Base-by-base conservation (phyloP, 768 basidiomycete genomes). In the Lentinula edodes region DNA sequence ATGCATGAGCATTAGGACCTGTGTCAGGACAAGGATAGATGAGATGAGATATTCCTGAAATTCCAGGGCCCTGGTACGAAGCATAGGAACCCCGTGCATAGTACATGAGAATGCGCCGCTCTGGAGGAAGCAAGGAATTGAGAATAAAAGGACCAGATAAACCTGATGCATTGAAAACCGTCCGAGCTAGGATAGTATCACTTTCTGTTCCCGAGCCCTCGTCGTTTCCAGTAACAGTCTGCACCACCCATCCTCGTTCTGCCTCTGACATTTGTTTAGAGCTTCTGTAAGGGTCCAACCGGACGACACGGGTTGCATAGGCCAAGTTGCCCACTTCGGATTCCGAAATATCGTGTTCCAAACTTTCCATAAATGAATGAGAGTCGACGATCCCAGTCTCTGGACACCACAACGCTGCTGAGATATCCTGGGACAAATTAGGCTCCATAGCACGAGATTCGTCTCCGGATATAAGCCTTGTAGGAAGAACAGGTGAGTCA, bases 361-460 rank as follows among this genome's bases (percentile, higher is more conserved):
- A 75, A 63, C 84, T 86, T 67, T 86, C 80, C 86, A 98, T 92
- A 58, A 95, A 75, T 4, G 84, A 71, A 76, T 96, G 93, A 0
- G 92, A 91, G 72, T 95, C 90, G 0, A 98, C 73, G 63, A 98
- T 95, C 2, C 97, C 97, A 0, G 95, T 95, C 67, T 87, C 85
- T 8, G 91, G 89, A 60, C 88, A 91, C 81, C 87, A 88, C 34
- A 99, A 72, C 2, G 94, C 93, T 8, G 79, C 80, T 0, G 78
- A 75, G 60, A 98, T 91, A 48, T 86, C 77, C 7, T 71, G 65
- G 0, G 89, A 87, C n/a, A 99, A 75, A 67, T 90, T 84, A 0
- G 96, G 96, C 73, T 97, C 95, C 66, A 95, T 73, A 57, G 83
- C 79, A 56, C 82, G 82, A 2, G 89, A 89, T 68, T 88, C 79